Base-by-base conservation (phyloP, 306 rosid species). In the Vigna reflexopilosa region DNA sequence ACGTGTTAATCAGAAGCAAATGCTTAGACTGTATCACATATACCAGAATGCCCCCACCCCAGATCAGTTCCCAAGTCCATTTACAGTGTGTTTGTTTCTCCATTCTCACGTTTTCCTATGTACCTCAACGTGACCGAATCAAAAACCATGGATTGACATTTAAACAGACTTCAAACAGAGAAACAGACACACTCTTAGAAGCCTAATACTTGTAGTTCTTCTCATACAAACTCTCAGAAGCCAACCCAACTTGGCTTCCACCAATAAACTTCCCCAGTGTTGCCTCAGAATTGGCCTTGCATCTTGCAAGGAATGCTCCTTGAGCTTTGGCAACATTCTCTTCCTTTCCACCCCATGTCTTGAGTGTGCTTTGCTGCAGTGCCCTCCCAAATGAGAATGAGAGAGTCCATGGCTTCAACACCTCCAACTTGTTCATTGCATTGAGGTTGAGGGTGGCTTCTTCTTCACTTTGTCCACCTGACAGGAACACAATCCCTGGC, bases 331-430 rank as follows among this genome's bases (percentile, higher is more conserved):
- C 84, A 20, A 93, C 86, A 69, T 89, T 91, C 68, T 91, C 98
- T 81, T 82, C 87, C 93, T 91, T 91, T 51, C 98, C 98, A 19
- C 71, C 75, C 98, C 98, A 91, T 54, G 86, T 84, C 87, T 93
- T 93, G 62, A 93, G 98, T 64, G 98, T 93, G 87, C 93, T 91
- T 83, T 89, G 88, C 52, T 93, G 98, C 73, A 93, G 49, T 20
- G 98, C 98, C 78, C 98, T 80, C 38, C 97, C 98, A 66, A 93
- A 91, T 16, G 98, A 93, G 91, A 93, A 93, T n/a, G 98, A 90
- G 5, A 93, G 89, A 1, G 90, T 86, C 98, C 98, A 93, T 80
- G 97, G 98, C 89, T 89, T 93, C 88, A 90, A 64, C 86, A 82
- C 90, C 64, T 83, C 83, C 69, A 89, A 16, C 85, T 82, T 90